Base-by-base conservation (phyloP, 78 protist genomes). In the Speleostelium caveatum region DNA sequence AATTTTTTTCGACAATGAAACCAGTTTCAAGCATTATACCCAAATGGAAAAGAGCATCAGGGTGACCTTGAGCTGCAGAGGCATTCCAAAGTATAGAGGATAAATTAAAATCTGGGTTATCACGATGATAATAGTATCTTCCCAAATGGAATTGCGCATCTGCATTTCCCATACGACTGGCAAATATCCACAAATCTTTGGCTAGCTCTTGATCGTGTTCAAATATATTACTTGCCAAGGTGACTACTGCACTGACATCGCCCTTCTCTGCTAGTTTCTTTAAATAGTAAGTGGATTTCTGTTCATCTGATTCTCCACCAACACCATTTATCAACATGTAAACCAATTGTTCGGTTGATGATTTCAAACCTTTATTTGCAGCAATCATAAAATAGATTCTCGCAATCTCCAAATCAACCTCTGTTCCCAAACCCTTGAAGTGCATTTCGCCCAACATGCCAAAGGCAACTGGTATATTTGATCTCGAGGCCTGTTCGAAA, bases 391-490 rank as follows among this genome's bases (percentile, higher is more conserved):
- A 79, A 32, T 38, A 67, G 0, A 58, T 30, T 4, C 41, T 67
- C 1, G 74, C 88, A 8, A 39, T 3, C 3, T 3, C 22, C n/a
- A 39, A 32, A 35, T 60, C 24, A 51, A 39, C 10, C 7, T 1
- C 26, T 21, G 39, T 69, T 1, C 39, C 42, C 14, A 60, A 14
- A 0, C 66, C 45, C 21, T 67, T 79, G 22, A 66, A 58, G 55
- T 33, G 0, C 56, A 79, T 66, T 71, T 79, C 88, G 28, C 76
- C 88, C n/a, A 79, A 10, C 88, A 79, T 67, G 6, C 88, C 88
- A 45, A 39, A 67, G 14, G 88, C 88, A 10, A 79, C 88, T 0
- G 88, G 62, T 5, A 68, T 36, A 28, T 59, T 49, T 4, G 61
- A n/a, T 2, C 22, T 24, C 19, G 87, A 24, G 0, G 88, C 88